phyloP scores from a whole-genome alignment of 192 early-diverging fungal genomes.

The Entophlyctis luteolus region DNA sequence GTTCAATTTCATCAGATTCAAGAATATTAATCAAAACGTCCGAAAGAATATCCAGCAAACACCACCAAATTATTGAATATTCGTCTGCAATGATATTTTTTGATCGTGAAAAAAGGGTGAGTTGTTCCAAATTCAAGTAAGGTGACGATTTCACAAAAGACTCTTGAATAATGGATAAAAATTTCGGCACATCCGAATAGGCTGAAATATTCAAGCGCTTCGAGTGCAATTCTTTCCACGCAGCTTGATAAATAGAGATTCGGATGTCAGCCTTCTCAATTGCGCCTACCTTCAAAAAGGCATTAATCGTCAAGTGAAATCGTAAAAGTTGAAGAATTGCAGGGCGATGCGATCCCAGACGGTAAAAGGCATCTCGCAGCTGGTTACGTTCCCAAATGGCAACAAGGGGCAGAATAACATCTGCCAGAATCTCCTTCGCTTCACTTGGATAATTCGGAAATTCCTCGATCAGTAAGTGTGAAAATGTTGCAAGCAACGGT shows the following conservation, averaged over 20 bases:
- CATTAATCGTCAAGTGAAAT: neutral
- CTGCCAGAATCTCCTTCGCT: neutral
- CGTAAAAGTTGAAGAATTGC: neutral
- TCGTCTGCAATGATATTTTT: no score
- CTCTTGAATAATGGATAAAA: neutral
- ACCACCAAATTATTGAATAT: no score
- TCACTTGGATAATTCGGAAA: constrained; percentile 1
- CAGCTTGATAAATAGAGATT: constrained; percentile 9
- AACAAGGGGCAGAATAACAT: neutral
- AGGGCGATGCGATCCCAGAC: neutral
- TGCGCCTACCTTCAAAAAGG: neutral
- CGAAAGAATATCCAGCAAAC: no score
- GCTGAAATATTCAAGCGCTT: neutral
- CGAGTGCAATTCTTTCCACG: neutral
- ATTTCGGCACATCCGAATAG: neutral
- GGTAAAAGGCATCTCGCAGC: constrained; percentile 9
- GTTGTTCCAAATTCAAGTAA: neutral
- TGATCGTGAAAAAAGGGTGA: no score
- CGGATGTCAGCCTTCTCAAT: neutral
- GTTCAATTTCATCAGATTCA: no score
- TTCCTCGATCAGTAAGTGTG: neutral
- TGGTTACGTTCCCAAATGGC: neutral
- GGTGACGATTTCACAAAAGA: neutral
- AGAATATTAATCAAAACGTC: no score
- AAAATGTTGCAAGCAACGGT: neutral